Percentiles rank a stretch among this genome's conserved stretches.
Evolutionary conservation across 2,329 filamentous ascomycete genomes (phyloP).

Genomic region (Epichloe glyceriae): DNA sequence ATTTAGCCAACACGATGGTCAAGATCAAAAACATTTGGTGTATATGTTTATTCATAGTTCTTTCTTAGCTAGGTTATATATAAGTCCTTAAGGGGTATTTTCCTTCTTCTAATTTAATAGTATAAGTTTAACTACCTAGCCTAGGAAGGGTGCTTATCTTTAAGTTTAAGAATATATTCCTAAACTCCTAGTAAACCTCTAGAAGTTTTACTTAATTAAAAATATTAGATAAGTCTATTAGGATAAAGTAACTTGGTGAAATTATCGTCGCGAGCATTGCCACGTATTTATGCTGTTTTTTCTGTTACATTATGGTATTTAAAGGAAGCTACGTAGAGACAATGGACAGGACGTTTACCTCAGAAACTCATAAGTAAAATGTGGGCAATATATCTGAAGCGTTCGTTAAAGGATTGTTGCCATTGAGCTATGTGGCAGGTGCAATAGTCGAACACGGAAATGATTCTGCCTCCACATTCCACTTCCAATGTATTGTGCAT

Average conservation of each 20-base stretch:
- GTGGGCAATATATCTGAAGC: background rate
- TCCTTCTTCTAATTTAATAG: no score
- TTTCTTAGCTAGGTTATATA: no score
- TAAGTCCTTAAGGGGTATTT: no score
- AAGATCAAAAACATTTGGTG: background rate
- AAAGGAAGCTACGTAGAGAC: background rate
- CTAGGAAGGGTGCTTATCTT: no score
- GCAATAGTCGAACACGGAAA: background rate
- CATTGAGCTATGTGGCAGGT: background rate
- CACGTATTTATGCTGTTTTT: background rate
- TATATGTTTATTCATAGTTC: background rate
- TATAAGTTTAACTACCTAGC: no score
- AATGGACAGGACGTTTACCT: background rate
- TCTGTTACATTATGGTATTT: background rate
- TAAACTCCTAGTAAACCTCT: no score
- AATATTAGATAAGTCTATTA: no score
- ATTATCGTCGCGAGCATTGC: background rate
- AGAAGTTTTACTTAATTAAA: no score
- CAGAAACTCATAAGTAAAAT: background rate
- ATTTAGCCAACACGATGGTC: constrained; percentile 30
- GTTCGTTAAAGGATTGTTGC: background rate
- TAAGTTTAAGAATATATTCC: no score
- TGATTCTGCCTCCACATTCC: background rate
- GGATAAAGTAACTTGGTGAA: no score
- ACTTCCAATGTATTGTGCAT: background rate